A percentile compares a stretch with the other conserved stretches of the same genome.
phyloP scores from a whole-genome alignment of 176 grass and related monocot species.

The Themeda triandra region DNA sequence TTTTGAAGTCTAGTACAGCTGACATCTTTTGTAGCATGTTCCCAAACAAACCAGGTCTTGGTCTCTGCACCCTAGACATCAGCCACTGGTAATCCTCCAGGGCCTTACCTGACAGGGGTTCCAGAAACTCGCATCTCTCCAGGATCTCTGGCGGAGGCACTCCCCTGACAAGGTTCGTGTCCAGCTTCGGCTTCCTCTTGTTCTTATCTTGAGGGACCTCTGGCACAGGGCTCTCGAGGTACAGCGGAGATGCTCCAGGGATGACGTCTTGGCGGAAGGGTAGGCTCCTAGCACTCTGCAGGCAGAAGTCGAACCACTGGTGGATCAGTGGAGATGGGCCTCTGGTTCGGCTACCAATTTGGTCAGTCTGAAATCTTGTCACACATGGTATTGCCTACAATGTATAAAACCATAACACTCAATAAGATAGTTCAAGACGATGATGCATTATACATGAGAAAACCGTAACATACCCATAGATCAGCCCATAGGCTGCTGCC shows the following conservation, averaged over 20 bases:
- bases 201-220: constrained; percentile 37
- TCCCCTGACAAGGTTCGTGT: constrained; percentile 71
- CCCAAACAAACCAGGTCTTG: constrained; percentile 33
- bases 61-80: constrained; percentile 56
- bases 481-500: constrained; percentile 92
- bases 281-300: constrained; percentile 62
- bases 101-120: constrained; percentile 69
- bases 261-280: constrained; percentile 71
- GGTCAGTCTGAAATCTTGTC: constrained; percentile 55
- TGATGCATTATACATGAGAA: not conserved
- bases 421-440: not conserved
- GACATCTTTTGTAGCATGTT: constrained; percentile 26
- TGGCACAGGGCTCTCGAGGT: constrained; percentile 34
- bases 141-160: constrained; percentile 72
- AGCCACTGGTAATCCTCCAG: constrained; percentile 74
- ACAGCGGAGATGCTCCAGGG: constrained; percentile 68
- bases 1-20: constrained; percentile 30
- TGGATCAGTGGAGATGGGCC: constrained; percentile 77
- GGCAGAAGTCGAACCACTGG: constrained; percentile 93
- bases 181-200: constrained; percentile 68
- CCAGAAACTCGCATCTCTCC: constrained; percentile 80
- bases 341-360: constrained; percentile 75
- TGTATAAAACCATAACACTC: not conserved
- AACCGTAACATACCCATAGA: constrained; percentile 57
- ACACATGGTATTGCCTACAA: constrained; percentile 62